A percentile compares a stretch with the other conserved stretches of the same genome.
These are phyloP conservation scores for Aspergillus haitiensis DNA, from an alignment of 495 filamentous ascomycete genomes.

Conservation along the genomic window DNA sequence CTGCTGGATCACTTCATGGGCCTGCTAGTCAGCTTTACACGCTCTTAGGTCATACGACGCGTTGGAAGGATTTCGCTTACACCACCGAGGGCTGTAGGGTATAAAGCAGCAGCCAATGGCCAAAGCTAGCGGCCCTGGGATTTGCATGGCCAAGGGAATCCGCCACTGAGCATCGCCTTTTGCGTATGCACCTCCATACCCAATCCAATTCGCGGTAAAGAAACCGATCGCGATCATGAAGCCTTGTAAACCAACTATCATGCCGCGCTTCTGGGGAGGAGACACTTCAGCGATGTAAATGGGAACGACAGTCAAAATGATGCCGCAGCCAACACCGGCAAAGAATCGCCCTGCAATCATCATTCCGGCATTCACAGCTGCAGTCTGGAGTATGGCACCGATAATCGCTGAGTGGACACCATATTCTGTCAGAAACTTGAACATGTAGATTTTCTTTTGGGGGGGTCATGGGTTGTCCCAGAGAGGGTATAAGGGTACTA, in stretches of 20 bases:
- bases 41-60: not conserved
- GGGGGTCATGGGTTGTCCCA: too few relatives aligned
- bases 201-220: constrained; percentile 16
- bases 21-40: not conserved
- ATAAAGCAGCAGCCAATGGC: constrained; percentile 24
- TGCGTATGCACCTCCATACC: constrained; percentile 16
- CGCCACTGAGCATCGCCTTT: constrained; percentile 15
- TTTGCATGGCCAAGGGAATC: constrained; percentile 21
- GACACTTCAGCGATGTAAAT: constrained; percentile 42
- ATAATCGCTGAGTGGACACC: constrained; percentile 15
- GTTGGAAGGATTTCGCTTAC: constrained; percentile 2
- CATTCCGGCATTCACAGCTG: constrained; percentile 32
- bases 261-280: constrained; percentile 28
- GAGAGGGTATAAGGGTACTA: not conserved
- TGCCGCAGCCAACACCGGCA: constrained; percentile 33
- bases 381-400: constrained; percentile 49
- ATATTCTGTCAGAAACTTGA: too few relatives aligned
- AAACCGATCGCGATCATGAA: constrained; percentile 19
- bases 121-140: constrained; percentile 25
- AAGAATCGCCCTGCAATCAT: constrained; percentile 37
- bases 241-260: constrained; percentile 17
- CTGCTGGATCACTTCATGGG: constrained; percentile 13
- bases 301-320: constrained; percentile 30
- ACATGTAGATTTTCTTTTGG: not conserved
- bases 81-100: constrained; percentile 25